A percentile compares a stretch with the other conserved stretches of the same genome.
Conservation (phyloP, 768 basidiomycete species). For the Calocybe cyanea region DNA sequence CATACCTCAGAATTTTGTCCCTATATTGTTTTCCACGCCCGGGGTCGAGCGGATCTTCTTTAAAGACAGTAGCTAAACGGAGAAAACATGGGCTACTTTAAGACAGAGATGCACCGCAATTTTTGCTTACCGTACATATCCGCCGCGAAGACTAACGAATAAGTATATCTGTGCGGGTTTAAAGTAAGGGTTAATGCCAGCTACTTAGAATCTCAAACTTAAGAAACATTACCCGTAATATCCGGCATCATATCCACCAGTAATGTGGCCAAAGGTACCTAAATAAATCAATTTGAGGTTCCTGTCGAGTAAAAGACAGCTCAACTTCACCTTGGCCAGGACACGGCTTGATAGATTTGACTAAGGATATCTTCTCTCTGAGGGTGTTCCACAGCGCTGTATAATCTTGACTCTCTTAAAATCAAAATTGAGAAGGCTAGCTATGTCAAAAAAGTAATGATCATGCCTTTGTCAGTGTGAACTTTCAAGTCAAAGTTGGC, state of each 20-base stretch:
- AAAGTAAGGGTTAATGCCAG: background rate
- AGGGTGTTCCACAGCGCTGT: conserved; percentile 78
- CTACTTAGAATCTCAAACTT: background rate
- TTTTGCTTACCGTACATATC: conserved; percentile 48
- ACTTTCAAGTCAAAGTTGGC: conserved; percentile 76
- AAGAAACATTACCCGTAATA: conserved; percentile 55
- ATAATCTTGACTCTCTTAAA: conserved; percentile 58
- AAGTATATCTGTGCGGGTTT: conserved; percentile 45
- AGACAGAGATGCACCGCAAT: background rate
- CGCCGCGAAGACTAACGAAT: conserved; percentile 62
- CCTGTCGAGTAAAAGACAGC: background rate
- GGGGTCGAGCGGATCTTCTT: conserved; percentile 70
- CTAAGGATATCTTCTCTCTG: conserved; percentile 64
- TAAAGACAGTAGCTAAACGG: conserved; percentile 65
- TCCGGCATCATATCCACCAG: conserved; percentile 64
- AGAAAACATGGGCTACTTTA: background rate
- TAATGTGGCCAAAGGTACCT: conserved; percentile 72
- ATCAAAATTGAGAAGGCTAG: conserved; percentile 3
- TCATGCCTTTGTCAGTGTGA: conserved; percentile 61
- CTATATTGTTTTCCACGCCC: conserved; percentile 65
- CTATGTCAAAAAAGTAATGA: background rate
- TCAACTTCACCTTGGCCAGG: conserved; percentile 59
- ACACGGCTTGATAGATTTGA: conserved; percentile 53
- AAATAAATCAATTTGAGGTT: background rate
- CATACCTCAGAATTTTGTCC: conserved; percentile 67